Conservation (phyloP, 169 alveolate genomes). For the Condylostoma magnum region DNA sequence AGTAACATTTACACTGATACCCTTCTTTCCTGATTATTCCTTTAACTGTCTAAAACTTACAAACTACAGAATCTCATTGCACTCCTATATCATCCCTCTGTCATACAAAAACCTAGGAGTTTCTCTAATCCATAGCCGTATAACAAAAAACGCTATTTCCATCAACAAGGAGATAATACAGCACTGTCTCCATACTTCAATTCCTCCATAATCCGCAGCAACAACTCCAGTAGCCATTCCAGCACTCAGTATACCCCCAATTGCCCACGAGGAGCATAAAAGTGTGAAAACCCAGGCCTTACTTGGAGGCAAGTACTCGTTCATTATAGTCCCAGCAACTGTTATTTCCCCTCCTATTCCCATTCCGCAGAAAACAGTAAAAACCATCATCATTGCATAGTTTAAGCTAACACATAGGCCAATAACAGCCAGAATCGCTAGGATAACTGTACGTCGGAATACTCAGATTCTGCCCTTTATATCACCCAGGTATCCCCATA, state of each 20-base stretch:
- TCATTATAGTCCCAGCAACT: slow-evolving; percentile 1
- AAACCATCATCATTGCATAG: not conserved
- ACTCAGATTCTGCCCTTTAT: slow-evolving; percentile 16
- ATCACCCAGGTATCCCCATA: slow-evolving; percentile 18
- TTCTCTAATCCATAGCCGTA: no score
- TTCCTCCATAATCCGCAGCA: no score
- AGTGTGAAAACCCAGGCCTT: not conserved
- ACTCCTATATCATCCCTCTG: no score
- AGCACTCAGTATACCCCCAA: not conserved
- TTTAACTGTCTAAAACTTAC: no score
- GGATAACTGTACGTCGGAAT: not conserved
- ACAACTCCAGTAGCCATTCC: not conserved
- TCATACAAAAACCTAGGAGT: no score
- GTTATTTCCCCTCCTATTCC: slow-evolving; percentile 21
- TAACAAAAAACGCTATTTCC: no score
- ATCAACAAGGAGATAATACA: no score
- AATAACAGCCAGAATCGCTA: not conserved
- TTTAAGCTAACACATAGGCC: not conserved
- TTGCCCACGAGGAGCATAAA: not conserved
- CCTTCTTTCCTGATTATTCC: no score
- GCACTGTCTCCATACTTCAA: no score
- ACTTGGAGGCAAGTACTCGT: slow-evolving; percentile 10
- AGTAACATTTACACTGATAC: no score
- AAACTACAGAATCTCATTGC: no score
- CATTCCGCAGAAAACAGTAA: not conserved